Conservation (phyloP, 2,329 filamentous ascomycete species). For the Penicillium sp. region DNA sequence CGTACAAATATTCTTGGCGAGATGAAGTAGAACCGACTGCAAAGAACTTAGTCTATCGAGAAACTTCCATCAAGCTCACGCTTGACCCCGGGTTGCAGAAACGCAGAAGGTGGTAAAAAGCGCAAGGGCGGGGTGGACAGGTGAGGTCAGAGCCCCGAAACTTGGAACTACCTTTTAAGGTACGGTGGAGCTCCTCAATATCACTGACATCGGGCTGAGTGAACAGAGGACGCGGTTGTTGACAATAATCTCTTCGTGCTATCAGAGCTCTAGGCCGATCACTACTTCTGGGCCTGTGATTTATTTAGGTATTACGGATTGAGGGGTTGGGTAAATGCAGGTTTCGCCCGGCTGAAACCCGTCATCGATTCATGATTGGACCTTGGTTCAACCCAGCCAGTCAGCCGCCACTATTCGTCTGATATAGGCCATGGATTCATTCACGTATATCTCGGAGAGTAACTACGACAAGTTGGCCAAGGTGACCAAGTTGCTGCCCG, state of each 20-base stretch:
- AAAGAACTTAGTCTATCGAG: background rate
- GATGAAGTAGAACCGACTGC: background rate
- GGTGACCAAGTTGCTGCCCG: background rate
- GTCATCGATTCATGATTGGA: conserved; percentile 7
- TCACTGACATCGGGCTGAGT: conserved; percentile 16
- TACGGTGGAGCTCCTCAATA: conserved; percentile 23
- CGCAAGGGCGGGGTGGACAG: conserved; percentile 1
- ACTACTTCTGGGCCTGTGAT: background rate
- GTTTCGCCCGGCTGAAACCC: background rate
- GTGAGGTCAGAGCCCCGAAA: conserved; percentile 19
- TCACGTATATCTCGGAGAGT: too few relatives aligned
- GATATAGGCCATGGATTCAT: background rate
- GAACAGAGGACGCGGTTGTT: background rate
- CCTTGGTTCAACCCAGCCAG: conserved; percentile 3
- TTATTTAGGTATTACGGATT: background rate
- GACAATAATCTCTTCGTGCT: too few relatives aligned
- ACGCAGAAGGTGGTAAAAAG: background rate
- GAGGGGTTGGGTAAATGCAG: background rate
- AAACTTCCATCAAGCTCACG: background rate
- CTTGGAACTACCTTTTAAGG: conserved; percentile 8
- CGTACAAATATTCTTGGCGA: background rate
- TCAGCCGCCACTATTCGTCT: background rate
- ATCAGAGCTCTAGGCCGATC: too few relatives aligned
- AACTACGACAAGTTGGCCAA: too few relatives aligned
- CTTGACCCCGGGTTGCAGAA: background rate